Conservation (phyloP, 2,329 filamentous ascomycete species). For the Aureobasidium sp. region DNA sequence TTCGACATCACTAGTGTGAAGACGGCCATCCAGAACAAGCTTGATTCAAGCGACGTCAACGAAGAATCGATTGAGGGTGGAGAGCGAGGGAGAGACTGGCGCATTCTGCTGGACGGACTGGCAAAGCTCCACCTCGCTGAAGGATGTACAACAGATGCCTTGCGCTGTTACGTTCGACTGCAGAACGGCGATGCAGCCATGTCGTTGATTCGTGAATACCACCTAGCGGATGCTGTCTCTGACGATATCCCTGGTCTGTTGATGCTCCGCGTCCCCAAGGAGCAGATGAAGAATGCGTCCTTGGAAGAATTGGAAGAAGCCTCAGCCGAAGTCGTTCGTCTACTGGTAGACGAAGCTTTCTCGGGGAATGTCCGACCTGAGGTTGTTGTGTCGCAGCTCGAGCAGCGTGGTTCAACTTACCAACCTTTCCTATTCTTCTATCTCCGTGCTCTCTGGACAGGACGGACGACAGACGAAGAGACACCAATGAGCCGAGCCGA, state of each 20-base stretch:
- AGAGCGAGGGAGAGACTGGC: slow-evolving; percentile 71
- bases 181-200: slow-evolving; percentile 90
- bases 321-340: slow-evolving; percentile 71
- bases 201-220: slow-evolving; percentile 73
- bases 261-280: slow-evolving; percentile 69
- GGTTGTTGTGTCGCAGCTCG: slow-evolving; percentile 69
- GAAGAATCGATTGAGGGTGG: slow-evolving; percentile 70
- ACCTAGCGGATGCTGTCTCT: slow-evolving; percentile 78
- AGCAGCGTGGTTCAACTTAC: slow-evolving; percentile 48
- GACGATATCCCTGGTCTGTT: slow-evolving; percentile 90
- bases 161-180: slow-evolving; percentile 80
- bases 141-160: slow-evolving; percentile 71
- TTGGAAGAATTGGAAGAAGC: slow-evolving; percentile 65
- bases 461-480: slow-evolving; percentile 48
- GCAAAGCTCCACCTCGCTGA: slow-evolving; percentile 77
- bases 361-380: slow-evolving; percentile 74
- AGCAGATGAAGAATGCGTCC: slow-evolving; percentile 56
- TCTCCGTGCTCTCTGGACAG: slow-evolving; percentile 74
- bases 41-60: slow-evolving; percentile 64
- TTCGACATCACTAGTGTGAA: slow-evolving; percentile 73
- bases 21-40: slow-evolving; percentile 69
- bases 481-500: slow-evolving; percentile 19
- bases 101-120: slow-evolving; percentile 75
- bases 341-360: slow-evolving; percentile 85
- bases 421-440: slow-evolving; percentile 86